Percentiles rank a stretch among this genome's conserved stretches.
These are phyloP conservation scores for Trichoderma guizhouense DNA, from an alignment of 2,329 filamentous ascomycete species.

Conservation along the genomic window DNA sequence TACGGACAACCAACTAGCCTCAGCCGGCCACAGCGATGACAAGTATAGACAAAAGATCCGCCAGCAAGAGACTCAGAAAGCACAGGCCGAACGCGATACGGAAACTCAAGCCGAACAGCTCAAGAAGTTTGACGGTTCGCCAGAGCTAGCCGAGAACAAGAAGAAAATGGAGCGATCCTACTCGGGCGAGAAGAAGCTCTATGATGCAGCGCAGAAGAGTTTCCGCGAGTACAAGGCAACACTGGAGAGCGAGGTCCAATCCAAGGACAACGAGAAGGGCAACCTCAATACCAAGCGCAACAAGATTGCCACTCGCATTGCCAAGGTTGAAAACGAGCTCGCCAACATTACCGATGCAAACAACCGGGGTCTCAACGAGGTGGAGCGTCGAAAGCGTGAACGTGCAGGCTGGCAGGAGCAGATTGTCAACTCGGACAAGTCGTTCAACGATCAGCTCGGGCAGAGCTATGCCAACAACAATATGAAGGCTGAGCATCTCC, in stretches of 20 bases:
- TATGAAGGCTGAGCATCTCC: slow-evolving; percentile 30
- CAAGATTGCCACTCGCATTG: slow-evolving; percentile 67
- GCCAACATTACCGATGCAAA: slow-evolving; percentile 69
- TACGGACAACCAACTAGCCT: slow-evolving; percentile 62
- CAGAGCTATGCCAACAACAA: slow-evolving; percentile 36
- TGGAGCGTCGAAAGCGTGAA: slow-evolving; percentile 55
- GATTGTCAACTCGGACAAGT: slow-evolving; percentile 43
- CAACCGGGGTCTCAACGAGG: slow-evolving; percentile 60
- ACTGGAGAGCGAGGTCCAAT: slow-evolving; percentile 60
- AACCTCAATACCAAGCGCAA: slow-evolving; percentile 65
- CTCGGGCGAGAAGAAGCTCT: slow-evolving; percentile 55
- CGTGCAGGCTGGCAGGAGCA: slow-evolving; percentile 47
- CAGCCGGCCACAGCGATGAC: slow-evolving; percentile 70
- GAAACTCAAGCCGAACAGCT: slow-evolving; percentile 54
- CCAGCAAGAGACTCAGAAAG: slow-evolving; percentile 71
- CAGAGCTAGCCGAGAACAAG: slow-evolving; percentile 59
- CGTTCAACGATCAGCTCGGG: slow-evolving; percentile 43
- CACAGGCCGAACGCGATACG: slow-evolving; percentile 58
- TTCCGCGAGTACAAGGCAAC: slow-evolving; percentile 58
- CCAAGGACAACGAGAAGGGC: slow-evolving; percentile 61
- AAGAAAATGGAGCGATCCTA: slow-evolving; percentile 52
- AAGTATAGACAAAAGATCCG: slow-evolving; percentile 71
- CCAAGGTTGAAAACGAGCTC: slow-evolving; percentile 70
- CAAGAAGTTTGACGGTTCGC: slow-evolving; percentile 61
- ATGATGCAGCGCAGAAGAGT: slow-evolving; percentile 53